Evolutionary conservation across 192 early-diverging fungal genomes (phyloP).

Genomic region (Ambispora gerdemannii): DNA sequence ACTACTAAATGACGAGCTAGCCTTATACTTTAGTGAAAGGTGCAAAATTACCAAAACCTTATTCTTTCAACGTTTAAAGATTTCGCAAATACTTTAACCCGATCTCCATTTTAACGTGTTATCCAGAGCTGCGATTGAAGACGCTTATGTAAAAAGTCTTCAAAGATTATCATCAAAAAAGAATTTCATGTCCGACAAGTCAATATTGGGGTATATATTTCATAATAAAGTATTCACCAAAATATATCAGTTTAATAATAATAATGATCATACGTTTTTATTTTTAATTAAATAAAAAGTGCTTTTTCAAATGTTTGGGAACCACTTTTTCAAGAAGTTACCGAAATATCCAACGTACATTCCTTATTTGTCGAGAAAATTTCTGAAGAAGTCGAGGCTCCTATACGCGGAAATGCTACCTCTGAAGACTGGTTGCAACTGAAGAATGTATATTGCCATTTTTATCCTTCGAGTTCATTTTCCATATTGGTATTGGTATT

Average conservation of each 20-base stretch:
- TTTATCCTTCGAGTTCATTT: background rate
- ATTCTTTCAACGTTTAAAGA: background rate
- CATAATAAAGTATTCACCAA: no score
- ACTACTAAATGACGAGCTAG: slow-evolving; percentile 49
- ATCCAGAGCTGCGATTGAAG: slow-evolving; percentile 7
- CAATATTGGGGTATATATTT: slow-evolving; percentile 2
- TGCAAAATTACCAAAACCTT: slow-evolving; percentile 9
- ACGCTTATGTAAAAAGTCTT: slow-evolving; percentile 24
- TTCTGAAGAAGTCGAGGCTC: slow-evolving; percentile 40
- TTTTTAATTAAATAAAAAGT: slow-evolving; percentile 15
- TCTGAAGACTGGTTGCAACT: slow-evolving; percentile 20
- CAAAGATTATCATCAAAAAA: slow-evolving; percentile 18
- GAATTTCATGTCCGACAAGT: background rate
- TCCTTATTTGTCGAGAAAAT: slow-evolving; percentile 36
- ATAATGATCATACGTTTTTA: background rate
- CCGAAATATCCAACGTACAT: slow-evolving; percentile 34
- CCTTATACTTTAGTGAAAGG: slow-evolving; percentile 56
- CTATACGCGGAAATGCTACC: slow-evolving; percentile 29
- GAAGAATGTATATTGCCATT: slow-evolving; percentile 10
- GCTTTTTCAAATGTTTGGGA: slow-evolving; percentile 34
- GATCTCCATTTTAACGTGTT: background rate
- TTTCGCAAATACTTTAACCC: background rate
- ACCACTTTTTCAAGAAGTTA: slow-evolving; percentile 34
- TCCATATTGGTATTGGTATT: background rate
- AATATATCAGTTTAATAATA: background rate